Percentiles rank a stretch among this genome's conserved stretches.
These are phyloP conservation scores for Leptographium lundbergii DNA, from an alignment of 2,329 filamentous ascomycete species.

Conservation along the genomic window DNA sequence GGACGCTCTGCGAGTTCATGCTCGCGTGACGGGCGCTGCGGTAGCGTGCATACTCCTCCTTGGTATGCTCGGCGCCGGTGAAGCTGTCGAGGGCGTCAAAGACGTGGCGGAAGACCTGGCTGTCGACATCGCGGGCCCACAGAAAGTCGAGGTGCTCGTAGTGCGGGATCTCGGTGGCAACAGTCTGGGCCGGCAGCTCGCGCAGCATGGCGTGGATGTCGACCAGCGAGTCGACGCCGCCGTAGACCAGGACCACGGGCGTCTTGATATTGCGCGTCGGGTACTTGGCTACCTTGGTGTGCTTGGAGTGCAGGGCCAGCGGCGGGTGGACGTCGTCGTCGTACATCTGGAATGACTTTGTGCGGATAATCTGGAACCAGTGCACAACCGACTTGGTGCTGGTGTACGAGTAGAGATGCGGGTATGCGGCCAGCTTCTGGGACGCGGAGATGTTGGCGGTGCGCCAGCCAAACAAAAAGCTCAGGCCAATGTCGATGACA, in stretches of 20 bases:
- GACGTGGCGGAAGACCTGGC: constrained; percentile 79
- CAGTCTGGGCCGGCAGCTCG: constrained; percentile 72
- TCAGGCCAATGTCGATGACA: constrained; percentile 69
- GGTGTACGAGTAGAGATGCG: constrained; percentile 92
- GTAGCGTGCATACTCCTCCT: constrained; percentile 49
- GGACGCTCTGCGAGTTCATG: constrained; percentile 21
- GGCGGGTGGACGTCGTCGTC: constrained; percentile 84
- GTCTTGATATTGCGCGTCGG: constrained; percentile 96
- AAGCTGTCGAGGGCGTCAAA: constrained; percentile 76
- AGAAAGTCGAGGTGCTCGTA: constrained; percentile 97
- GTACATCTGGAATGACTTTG: constrained; percentile 94
- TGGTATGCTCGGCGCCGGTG: constrained; percentile 41
- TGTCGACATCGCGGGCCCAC: constrained; percentile 78
- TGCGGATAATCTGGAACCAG: constrained; percentile 99
- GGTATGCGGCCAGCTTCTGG: constrained; percentile 91
- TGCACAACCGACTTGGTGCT: constrained; percentile 96
- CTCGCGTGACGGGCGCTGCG: constrained; percentile 37
- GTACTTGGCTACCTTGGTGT: constrained; percentile 93
- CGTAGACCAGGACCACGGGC: constrained; percentile 85
- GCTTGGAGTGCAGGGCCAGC: constrained; percentile 61
- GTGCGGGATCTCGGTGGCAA: constrained; percentile 75
- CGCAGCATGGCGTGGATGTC: constrained; percentile 88
- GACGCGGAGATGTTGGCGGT: constrained; percentile 69
- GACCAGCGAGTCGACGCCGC: constrained; percentile 84
- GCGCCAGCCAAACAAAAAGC: constrained; percentile 83